Evolutionary conservation across 2,329 filamentous ascomycete species (phyloP).

Genomic region (Diplocarpon rosae): DNA sequence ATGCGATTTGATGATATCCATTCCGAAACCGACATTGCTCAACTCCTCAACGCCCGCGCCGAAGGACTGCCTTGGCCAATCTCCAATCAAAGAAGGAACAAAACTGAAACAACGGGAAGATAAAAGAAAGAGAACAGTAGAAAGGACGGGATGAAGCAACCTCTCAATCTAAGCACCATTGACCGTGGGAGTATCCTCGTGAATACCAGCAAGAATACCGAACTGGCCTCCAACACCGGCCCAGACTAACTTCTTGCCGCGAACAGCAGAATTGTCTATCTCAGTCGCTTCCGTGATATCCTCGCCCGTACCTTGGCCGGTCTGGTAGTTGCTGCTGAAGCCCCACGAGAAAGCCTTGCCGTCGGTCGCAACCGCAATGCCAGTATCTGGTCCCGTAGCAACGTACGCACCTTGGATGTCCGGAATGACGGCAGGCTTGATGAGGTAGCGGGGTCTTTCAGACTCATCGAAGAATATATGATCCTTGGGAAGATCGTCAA

Average conservation of each 20-base stretch:
- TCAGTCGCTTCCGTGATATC: conserved; percentile 67
- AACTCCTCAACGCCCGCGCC: too few species aligned
- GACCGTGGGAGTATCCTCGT: background rate
- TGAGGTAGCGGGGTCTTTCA: conserved; percentile 59
- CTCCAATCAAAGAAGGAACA: too few species aligned
- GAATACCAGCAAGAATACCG: conserved; percentile 45
- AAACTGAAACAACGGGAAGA: too few species aligned
- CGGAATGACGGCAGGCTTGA: conserved; percentile 47
- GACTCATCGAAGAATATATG: conserved; percentile 53
- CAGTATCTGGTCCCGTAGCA: conserved; percentile 60
- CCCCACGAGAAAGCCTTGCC: conserved; percentile 72
- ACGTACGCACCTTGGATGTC: conserved; percentile 46
- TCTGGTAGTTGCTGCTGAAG: conserved; percentile 72
- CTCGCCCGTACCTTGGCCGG: conserved; percentile 65
- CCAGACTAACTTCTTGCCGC: conserved; percentile 61
- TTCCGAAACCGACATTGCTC: too few species aligned
- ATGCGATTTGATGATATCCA: too few species aligned
- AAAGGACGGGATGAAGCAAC: too few species aligned
- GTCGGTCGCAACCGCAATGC: conserved; percentile 55
- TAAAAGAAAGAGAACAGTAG: too few species aligned
- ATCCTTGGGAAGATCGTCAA: conserved; percentile 43
- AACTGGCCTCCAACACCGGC: conserved; percentile 87
- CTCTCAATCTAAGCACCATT: background rate
- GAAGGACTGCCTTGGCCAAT: too few species aligned
- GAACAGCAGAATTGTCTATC: conserved; percentile 76